A percentile compares a stretch with the other conserved stretches of the same genome.
These are phyloP conservation scores for Cynara cardunculus DNA, from an alignment of 129 eudicot species.

Conservation along the genomic window DNA sequence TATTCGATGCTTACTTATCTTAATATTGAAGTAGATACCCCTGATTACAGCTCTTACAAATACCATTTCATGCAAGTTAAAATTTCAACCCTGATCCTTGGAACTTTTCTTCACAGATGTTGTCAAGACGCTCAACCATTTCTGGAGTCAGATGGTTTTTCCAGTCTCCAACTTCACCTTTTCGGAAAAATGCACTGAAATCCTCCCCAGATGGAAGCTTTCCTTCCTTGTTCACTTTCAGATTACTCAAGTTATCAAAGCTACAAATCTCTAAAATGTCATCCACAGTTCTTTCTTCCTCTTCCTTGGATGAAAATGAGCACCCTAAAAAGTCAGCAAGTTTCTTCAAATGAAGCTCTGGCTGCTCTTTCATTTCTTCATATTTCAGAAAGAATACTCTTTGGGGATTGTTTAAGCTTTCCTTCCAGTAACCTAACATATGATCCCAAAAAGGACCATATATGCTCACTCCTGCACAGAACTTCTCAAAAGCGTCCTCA, in stretches of 20 bases:
- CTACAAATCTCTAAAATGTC: background rate
- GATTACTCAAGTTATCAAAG: constrained; percentile 1
- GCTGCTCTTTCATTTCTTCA: background rate
- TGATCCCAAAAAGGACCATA: constrained; percentile 19
- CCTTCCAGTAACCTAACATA: constrained; percentile 8
- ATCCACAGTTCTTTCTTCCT: background rate
- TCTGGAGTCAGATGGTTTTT: background rate
- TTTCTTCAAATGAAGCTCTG: background rate
- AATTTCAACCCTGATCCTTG: background rate
- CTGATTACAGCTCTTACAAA: too few species aligned
- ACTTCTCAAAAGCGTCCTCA: background rate
- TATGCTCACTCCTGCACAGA: background rate
- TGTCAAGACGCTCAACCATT: background rate
- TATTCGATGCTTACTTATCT: too few species aligned
- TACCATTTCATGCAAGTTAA: background rate
- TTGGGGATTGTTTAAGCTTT: background rate
- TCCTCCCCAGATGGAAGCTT: background rate
- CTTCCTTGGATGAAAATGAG: constrained; percentile 10
- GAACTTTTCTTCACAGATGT: background rate
- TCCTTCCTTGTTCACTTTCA: constrained; percentile 8
- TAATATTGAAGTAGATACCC: too few species aligned
- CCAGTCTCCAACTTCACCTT: background rate
- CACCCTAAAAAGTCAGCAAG: constrained; percentile 11
- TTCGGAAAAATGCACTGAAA: background rate
- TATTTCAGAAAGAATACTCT: background rate